Evolutionary conservation across 805 yeast genomes (phyloP), one percentile per base, ranked within the genome.

Genomic region (Kodamaea kakaduensis): DNA sequence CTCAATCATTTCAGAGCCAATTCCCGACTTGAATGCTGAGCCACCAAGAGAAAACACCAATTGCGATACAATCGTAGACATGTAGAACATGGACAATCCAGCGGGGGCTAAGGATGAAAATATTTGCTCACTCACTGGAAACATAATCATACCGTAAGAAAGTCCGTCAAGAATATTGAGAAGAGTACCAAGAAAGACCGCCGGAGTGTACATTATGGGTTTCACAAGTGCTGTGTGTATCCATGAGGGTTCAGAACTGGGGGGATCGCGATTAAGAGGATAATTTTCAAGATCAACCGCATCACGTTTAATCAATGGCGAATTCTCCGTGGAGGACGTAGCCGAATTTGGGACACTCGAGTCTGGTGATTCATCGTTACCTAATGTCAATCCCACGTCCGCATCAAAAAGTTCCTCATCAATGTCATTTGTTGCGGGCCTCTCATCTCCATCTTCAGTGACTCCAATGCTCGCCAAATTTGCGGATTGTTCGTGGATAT

Each of bases 1-100:
- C 58, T 93, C 98, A 46, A 93, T 93, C 98, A 93, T 93, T 61
- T 93, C 97, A 3, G 96, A 84, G 1, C 98, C 98, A 28, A 90
- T 78, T n/a, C 95, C 96, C 2, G 88, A 73, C 42, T 77, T 78
- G 64, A 93, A 90, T 6, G 85, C 84, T 10, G 96, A 85, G 1
- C 94, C 94, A 10, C 98, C 98, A 16, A 85, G 59, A 0, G 97
- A 88, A 54, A 77, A 89, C 5, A 87, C 84, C 44, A 88, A 61
- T 57, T 93, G 98, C 0, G 95, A 84, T 1, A 90, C 74, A n/a
- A 93, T 73, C 20, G 96, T 84, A 4, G 95, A 84, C 25, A 90
- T 76, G 59, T 93, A 93, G 58, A 93, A 93, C 93, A 93, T 84
- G 1, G 97, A 84, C 26, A 93, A 56, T 0, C 98, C 98, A 1